Evolutionary conservation across 225 moss, liverwort and hornwort genomes (phyloP), one percentile per base, ranked within the genome.

Genomic region (Physcomitrium patens): DNA sequence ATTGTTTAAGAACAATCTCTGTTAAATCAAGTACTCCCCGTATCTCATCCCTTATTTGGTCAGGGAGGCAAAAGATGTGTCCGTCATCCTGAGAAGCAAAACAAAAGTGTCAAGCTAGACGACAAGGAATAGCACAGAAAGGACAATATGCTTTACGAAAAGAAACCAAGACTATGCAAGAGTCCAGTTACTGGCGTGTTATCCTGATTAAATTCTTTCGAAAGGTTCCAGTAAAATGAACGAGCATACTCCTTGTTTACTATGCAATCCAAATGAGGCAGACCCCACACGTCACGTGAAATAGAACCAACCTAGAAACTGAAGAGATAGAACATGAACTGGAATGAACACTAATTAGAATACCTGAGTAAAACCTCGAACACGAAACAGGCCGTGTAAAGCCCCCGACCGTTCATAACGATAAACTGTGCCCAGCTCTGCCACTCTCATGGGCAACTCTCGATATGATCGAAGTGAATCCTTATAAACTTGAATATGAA

Each of bases 291-390:
- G 46, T 68, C 51, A 74, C 17, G 37, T 54, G 27, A 43, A 5
- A 45, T 22, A 67, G 60, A 22, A 27, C 73, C 49, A 47, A 48
- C 67, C 67, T 9, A 50, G 9, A 26, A 55, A 1, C 53, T 42
- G 8, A 42, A 52, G 12, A 37, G 66, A 15, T 0, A 28, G 45
- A 54, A 13, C 10, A 50, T 13, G 57, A 54, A 64, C 13, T 48
- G 26, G n/a, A 56, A 5, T 19, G 13, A 27, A n/a, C n/a, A n/a
- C 41, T 57, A 60, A 15, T 47, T 2, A 17, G n/a, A 52, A 69
- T 80, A 92, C 92, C 88, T 99, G 97, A 31, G 97, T 99, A 73
- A 99, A 99, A 47, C 97, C 97, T 71, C 97, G 87, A 60, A 99
- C 97, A 59, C 97, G 95, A 71, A 99, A 99, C 46, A 99, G 85